Conservation (phyloP, 345 rosid genomes). For the Boechera stricta region DNA sequence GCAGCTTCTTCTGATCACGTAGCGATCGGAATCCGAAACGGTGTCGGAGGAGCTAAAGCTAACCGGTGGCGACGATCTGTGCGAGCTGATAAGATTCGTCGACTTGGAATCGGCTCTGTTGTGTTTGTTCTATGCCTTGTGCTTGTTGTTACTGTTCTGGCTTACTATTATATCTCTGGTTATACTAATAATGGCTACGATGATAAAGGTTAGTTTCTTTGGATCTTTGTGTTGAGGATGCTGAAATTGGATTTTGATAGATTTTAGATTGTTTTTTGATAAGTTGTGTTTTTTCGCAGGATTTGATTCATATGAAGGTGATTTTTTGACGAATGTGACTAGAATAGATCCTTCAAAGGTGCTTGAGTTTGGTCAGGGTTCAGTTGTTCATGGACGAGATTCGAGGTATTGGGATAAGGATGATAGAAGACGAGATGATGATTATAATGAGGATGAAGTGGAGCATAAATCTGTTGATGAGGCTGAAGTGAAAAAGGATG, state of each 20-base stretch:
- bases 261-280: background rate
- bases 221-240: slow-evolving; percentile 17
- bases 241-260: background rate
- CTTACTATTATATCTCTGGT: slow-evolving; percentile 64
- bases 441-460: slow-evolving; percentile 70
- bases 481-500: slow-evolving; percentile 50
- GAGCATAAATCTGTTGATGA: slow-evolving; percentile 38
- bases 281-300: slow-evolving; percentile 11
- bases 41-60: slow-evolving; percentile 45
- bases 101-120: slow-evolving; percentile 56
- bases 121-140: slow-evolving; percentile 59
- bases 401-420: slow-evolving; percentile 95
- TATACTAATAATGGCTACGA: slow-evolving; percentile 36
- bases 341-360: slow-evolving; percentile 58
- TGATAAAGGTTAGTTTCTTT: slow-evolving; percentile 49
- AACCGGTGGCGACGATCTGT: slow-evolving; percentile 64
- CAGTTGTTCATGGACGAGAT: slow-evolving; percentile 74
- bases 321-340: slow-evolving; percentile 88
- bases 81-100: slow-evolving; percentile 59
- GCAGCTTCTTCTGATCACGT: slow-evolving; percentile 55
- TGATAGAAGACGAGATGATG: slow-evolving; percentile 92
- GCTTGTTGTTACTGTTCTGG: slow-evolving; percentile 64
- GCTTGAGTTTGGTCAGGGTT: slow-evolving; percentile 76
- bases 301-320: slow-evolving; percentile 50
- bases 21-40: slow-evolving; percentile 65